Base-by-base conservation (phyloP, 176 grass and related monocot species). In the Chrysopogon serrulatus region DNA sequence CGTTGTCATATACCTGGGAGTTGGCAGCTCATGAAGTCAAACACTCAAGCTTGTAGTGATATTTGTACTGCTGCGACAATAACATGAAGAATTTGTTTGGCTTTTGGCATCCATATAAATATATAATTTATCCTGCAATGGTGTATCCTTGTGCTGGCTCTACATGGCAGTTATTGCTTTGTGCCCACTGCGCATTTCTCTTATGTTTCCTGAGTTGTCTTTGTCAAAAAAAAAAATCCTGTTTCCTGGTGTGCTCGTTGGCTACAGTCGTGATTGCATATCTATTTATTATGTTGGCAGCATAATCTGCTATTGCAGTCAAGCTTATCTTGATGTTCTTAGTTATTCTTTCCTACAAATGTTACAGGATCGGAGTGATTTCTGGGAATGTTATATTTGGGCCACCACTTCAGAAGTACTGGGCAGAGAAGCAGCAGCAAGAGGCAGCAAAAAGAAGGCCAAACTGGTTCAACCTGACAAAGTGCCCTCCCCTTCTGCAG, bases 301-400 rank as follows among this genome's bases (percentile, higher is more conserved):
- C 67, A 86, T 36, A 73, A 49, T 27, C 35, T 49, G 0, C 19
- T 62, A 10, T 71, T 53, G 47, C 4, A 13, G 4, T n/a, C 41
- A 65, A 53, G 32, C 32, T 57, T 81, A 57, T 75, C 33, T 45
- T 45, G 48, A 85, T 76, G 61, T 59, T 68, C 33, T 44, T 71
- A 3, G 16, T 61, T 11, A 23, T 78, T 67, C 13, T 66, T 15
- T 36, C 43, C 13, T 66, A 60, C 32, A 84, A 74, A 75, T 79
- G 32, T 30, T 72, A 14, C 86, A 94, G 92, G 62, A 83, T 87
- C 11, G 95, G 95, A 82, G 86, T 97, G 65, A 88, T 92, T 47
- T 97, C 92, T 73, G 92, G 95, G n/a, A 94, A 97, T 68, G 87
- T 89, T 51, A 90, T 94, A 79, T 97, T 97, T 63, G 90, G 95